Conservation (phyloP, 2,329 filamentous ascomycete species). For the Cryphonectria naterciae region DNA sequence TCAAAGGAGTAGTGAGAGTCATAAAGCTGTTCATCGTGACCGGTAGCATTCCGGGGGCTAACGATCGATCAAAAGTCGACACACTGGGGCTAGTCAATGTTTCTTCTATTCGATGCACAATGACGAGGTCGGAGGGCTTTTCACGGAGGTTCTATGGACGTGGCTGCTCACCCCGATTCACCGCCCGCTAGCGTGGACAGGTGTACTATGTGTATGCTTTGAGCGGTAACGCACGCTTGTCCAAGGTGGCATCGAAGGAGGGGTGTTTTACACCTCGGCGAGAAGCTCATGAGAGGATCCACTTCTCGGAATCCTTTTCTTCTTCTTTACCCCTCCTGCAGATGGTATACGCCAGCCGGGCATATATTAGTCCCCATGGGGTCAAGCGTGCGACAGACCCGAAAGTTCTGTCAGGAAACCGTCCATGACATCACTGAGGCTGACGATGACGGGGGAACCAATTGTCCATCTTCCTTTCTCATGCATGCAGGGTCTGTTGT, state of each 20-base stretch:
- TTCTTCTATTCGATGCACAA: neutral
- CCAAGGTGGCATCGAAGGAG: neutral
- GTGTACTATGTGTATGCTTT: neutral
- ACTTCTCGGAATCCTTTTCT: neutral
- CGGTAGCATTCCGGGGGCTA: neutral
- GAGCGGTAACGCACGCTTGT: neutral
- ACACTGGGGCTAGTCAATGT: neutral
- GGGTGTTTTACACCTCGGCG: neutral
- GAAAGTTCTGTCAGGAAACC: neutral
- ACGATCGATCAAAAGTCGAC: neutral
- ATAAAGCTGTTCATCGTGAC: neutral
- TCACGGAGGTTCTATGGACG: neutral
- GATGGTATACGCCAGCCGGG: conserved; percentile 1
- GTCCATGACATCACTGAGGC: conserved; percentile 22
- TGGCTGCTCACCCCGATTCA: conserved; percentile 15
- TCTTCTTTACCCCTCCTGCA: neutral
- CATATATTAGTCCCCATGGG: conserved; percentile 18
- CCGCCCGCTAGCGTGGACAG: neutral
- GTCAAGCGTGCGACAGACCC: conserved; percentile 15
- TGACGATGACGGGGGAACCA: conserved; percentile 4
- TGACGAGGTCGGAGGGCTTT: neutral
- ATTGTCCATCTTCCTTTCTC: neutral
- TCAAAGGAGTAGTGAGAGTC: too few species aligned
- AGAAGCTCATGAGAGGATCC: conserved; percentile 2
- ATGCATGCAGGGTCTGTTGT: neutral